phyloP scores from a whole-genome alignment of 2,329 filamentous ascomycete genomes.

The Talaromyces sp. region DNA sequence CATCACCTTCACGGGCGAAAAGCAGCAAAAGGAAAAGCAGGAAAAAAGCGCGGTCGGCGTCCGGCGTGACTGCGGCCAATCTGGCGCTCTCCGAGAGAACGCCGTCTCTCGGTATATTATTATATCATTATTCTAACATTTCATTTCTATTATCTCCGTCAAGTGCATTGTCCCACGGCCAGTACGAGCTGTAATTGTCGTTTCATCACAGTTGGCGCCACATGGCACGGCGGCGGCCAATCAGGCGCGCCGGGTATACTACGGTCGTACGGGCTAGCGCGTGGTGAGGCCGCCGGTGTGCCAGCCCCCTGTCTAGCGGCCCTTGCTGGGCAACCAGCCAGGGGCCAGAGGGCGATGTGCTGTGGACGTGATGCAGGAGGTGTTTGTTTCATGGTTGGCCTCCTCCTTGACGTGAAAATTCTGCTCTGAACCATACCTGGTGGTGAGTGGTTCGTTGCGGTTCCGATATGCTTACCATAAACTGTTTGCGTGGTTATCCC shows the following conservation, averaged over 20 bases:
- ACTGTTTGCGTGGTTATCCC: background rate
- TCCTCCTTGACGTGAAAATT: background rate
- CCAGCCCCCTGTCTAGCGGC: background rate
- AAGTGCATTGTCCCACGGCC: background rate
- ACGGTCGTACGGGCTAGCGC: background rate
- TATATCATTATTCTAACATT: background rate
- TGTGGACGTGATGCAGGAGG: background rate
- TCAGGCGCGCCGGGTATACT: background rate
- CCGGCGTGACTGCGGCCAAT: background rate
- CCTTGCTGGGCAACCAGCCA: background rate
- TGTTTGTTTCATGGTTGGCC: background rate
- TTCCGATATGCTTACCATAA: background rate
- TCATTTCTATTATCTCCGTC: background rate
- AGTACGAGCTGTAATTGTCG: background rate
- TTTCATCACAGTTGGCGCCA: background rate
- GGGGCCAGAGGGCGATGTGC: background rate
- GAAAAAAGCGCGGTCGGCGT: too few species aligned
- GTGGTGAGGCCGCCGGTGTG: background rate
- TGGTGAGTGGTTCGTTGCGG: background rate
- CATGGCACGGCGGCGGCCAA: background rate
- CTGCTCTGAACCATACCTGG: background rate
- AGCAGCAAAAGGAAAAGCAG: background rate
- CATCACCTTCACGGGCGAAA: background rate
- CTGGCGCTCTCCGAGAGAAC: background rate
- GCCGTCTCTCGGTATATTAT: background rate